Base-by-base conservation (phyloP, 768 basidiomycete species). In the Austroboletus eburneus region DNA sequence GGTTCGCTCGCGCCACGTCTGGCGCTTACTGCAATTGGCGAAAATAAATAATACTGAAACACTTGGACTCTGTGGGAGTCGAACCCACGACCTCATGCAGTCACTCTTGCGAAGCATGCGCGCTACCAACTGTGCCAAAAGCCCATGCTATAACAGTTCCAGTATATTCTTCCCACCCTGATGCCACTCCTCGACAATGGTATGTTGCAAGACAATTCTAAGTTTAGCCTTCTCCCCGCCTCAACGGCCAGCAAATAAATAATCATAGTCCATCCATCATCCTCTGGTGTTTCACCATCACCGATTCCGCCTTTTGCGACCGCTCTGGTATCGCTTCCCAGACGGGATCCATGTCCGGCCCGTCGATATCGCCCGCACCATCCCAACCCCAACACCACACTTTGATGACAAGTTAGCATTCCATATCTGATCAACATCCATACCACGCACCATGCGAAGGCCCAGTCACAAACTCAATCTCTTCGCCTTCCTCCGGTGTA, bases 321-420 rank as follows among this genome's bases (percentile, higher is more conserved):
- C 73, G 81, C 52, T 85, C 79, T 4, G 87, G 71, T 83, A 87
- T 85, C 27, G 66, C 62, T 65, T 97, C 95, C 95, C 95, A 99
- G 44, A 99, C 87, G 6, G 95, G 95, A 57, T 98, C 95, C 6
- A 99, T 91, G 59, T 98, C 94, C 0, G 95, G 95, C 35, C 94
- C 95, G 54, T 97, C 95, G 20, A 99, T 78, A 62, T 99, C 95
- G 17, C 95, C 95, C 3, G 95, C 95, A 13, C 95, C 95, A 59
- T 99, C 95, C 95, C 95, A 99, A 17, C 95, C 95, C 95, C 95
- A 97, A 63, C 95, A 98, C 95, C 95, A 97, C 12, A 98, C 95
- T 96, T 59, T 33, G n/a, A n/a, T n/a, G n/a, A n/a, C n/a, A n/a
- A n/a, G n/a, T n/a, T n/a, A n/a, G n/a, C n/a, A n/a, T n/a, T n/a